Evolutionary conservation across 2,329 filamentous ascomycete species (phyloP).

Genomic region (Rugonectria rugulosa): DNA sequence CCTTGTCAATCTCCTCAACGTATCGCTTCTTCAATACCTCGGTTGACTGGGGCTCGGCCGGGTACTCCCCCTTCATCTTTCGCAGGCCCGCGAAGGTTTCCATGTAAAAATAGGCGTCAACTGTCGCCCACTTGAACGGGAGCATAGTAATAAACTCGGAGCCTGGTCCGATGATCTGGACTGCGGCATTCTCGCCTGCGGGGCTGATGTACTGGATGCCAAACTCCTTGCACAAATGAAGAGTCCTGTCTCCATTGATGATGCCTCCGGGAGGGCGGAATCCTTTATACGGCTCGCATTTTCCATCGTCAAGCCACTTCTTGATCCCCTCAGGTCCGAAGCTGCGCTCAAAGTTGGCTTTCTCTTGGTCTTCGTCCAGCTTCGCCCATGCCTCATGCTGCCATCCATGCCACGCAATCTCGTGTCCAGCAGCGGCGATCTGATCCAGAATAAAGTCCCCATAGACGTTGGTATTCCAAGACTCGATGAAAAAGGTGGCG

Average conservation of each 20-base stretch:
- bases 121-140: slow-evolving; percentile 12
- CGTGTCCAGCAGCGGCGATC: slow-evolving; percentile 1
- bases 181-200: slow-evolving; percentile 5
- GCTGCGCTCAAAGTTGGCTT: slow-evolving; percentile 6
- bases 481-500: slow-evolving; percentile 12
- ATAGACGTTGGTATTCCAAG: slow-evolving; percentile 12
- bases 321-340: slow-evolving; percentile 1
- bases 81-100: slow-evolving; percentile 6
- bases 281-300: not conserved
- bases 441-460: slow-evolving; percentile 6
- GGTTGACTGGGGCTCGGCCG: not conserved
- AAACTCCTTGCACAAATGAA: slow-evolving; percentile 3
- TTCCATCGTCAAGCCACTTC: not conserved
- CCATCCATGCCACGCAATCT: slow-evolving; percentile 13
- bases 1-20: not conserved
- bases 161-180: not conserved
- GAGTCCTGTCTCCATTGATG: not conserved
- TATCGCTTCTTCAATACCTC: not conserved
- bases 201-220: slow-evolving; percentile 8
- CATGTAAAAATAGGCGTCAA: slow-evolving; percentile 17
- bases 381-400: slow-evolving; percentile 8
- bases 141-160: not conserved
- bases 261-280: slow-evolving; percentile 9
- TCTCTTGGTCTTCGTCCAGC: slow-evolving; percentile 2
- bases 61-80: slow-evolving; percentile 6